A percentile compares a stretch with the other conserved stretches of the same genome.
Conservation (phyloP, 2,329 filamentous ascomycete genomes). For the Aspergillus japonicus region DNA sequence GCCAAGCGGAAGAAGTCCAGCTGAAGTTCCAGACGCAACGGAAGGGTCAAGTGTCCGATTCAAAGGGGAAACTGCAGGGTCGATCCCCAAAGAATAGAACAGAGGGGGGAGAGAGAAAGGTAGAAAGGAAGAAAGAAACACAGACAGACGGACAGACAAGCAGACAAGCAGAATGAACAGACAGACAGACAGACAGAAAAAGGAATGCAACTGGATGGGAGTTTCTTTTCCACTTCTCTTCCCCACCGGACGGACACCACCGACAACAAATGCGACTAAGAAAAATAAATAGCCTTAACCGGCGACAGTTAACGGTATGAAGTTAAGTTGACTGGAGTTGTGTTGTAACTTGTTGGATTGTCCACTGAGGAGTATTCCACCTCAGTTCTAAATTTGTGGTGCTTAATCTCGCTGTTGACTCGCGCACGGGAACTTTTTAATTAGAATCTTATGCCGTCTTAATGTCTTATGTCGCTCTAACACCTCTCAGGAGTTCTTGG, state of each 20-base stretch:
- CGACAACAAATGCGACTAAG: background rate
- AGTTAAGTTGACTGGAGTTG: too few relatives aligned
- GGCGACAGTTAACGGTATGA: background rate
- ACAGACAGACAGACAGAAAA: background rate
- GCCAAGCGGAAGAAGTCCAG: background rate
- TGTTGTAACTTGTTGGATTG: too few relatives aligned
- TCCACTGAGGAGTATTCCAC: too few relatives aligned
- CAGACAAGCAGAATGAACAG: background rate
- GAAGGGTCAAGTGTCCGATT: background rate
- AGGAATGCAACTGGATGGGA: background rate
- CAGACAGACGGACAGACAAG: background rate
- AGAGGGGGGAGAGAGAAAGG: background rate
- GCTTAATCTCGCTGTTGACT: background rate
- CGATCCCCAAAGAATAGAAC: background rate
- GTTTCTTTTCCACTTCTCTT: background rate
- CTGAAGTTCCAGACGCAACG: background rate
- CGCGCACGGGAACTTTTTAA: background rate
- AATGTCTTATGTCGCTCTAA: background rate
- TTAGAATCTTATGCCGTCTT: background rate
- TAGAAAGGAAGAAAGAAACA: background rate
- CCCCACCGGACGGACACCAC: background rate
- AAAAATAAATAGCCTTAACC: background rate
- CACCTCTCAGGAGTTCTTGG: background rate
- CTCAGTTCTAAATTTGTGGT: background rate
- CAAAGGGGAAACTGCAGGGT: background rate